These are phyloP conservation scores for Metschnikowia gelsemii DNA, from an alignment of 805 yeast genomes.

Conservation along the genomic window DNA sequence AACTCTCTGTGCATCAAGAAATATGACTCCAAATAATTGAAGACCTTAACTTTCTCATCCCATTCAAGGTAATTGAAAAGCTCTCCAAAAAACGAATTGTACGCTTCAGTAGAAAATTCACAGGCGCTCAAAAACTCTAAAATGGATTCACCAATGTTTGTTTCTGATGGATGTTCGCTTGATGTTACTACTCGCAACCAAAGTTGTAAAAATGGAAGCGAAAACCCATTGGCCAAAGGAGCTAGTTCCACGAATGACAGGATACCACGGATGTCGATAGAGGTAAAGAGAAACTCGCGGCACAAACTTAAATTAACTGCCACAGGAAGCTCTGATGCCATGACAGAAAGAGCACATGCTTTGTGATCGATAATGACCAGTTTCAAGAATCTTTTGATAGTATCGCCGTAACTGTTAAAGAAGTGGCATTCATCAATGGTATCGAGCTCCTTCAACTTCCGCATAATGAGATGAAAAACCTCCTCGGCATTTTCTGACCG, in stretches of 20 bases:
- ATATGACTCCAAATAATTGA: constrained; percentile 29
- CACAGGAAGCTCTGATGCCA: constrained; percentile 7
- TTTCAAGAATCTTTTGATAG: neutral
- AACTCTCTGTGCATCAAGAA: constrained; percentile 26
- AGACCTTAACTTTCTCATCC: constrained; percentile 28
- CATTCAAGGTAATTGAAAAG: constrained; percentile 34
- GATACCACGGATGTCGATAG: neutral
- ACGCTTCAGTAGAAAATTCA: constrained; percentile 27
- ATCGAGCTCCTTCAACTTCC: constrained; percentile 10
- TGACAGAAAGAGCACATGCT: constrained; percentile 4
- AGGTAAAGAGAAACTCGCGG: neutral
- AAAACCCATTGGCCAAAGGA: constrained; percentile 32
- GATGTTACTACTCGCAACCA: constrained; percentile 31
- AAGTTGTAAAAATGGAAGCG: constrained; percentile 43
- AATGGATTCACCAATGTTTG: constrained; percentile 12
- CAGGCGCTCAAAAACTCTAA: constrained; percentile 16
- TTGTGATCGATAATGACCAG: constrained; percentile 8
- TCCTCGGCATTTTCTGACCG: constrained; percentile 13
- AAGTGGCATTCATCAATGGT: neutral
- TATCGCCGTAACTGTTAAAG: neutral
- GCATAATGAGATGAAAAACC: constrained; percentile 16
- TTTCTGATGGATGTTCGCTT: constrained; percentile 16
- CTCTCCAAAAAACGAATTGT: constrained; percentile 42
- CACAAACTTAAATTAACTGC: neutral
- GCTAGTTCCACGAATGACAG: constrained; percentile 3